Conservation (phyloP, 306 rosid species). For the Mucuna pruriens region DNA sequence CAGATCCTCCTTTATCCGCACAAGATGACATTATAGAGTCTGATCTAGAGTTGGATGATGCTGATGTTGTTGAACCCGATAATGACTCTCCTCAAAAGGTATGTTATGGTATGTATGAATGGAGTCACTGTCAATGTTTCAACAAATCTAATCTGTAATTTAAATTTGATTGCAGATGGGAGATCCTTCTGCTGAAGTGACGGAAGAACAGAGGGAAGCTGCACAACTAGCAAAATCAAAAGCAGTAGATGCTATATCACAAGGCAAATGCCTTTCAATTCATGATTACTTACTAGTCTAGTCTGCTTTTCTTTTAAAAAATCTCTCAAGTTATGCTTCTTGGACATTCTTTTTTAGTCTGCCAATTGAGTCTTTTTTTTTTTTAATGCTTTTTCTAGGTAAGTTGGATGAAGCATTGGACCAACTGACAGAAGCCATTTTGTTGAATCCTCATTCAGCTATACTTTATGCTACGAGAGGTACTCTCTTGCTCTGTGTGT, state of each 20-base stretch:
- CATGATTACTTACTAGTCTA: background rate
- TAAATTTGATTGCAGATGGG: conserved; percentile 64
- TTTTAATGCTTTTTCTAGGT: conserved; percentile 49
- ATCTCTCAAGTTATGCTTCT: conserved; percentile 20
- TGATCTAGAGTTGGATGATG: conserved; percentile 72
- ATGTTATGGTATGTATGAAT: background rate
- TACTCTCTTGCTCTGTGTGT: conserved; percentile 3
- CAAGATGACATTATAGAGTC: conserved; percentile 67
- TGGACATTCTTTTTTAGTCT: background rate
- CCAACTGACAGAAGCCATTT: conserved; percentile 74
- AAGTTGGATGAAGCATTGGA: conserved; percentile 71
- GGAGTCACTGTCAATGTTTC: background rate
- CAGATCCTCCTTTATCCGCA: conserved; percentile 28
- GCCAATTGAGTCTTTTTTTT: conserved; percentile 6
- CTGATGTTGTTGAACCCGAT: conserved; percentile 72
- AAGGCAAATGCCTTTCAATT: conserved; percentile 50
- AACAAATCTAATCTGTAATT: background rate
- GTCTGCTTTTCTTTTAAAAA: background rate
- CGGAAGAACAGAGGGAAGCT: conserved; percentile 69
- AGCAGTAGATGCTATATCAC: conserved; percentile 62
- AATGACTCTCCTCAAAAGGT: conserved; percentile 83
- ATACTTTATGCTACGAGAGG: conserved; percentile 89
- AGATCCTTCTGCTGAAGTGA: conserved; percentile 60
- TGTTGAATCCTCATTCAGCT: conserved; percentile 79
- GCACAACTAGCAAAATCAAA: conserved; percentile 67